A percentile compares a stretch with the other conserved stretches of the same genome.
phyloP scores from a whole-genome alignment of 129 eudicot genomes.

The Helichrysum umbraculigerum region DNA sequence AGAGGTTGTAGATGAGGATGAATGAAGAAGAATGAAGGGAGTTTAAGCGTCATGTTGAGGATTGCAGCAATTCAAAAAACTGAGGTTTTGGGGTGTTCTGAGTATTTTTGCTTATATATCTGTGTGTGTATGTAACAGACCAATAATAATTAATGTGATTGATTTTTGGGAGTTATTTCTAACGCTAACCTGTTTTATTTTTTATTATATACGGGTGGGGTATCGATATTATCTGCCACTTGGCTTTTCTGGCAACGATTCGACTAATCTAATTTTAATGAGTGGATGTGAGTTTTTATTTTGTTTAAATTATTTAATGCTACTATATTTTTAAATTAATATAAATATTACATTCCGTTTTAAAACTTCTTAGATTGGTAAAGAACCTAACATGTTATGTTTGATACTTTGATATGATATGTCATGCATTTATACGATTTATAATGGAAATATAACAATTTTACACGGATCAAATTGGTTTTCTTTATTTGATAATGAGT shows the following conservation, averaged over 20 bases:
- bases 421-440: neutral
- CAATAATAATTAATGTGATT: neutral
- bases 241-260: neutral
- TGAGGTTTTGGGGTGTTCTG: neutral
- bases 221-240: neutral
- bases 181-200: neutral
- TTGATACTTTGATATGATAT: too few relatives aligned
- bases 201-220: neutral
- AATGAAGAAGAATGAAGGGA: constrained; percentile 33
- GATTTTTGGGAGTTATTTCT: neutral
- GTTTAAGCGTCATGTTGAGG: constrained; percentile 27
- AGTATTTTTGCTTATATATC: neutral
- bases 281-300: neutral
- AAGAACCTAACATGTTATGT: neutral
- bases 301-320: neutral
- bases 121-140: neutral
- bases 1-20: constrained; percentile 47
- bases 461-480: neutral
- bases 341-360: neutral
- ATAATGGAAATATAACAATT: neutral
- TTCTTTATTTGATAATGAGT: neutral
- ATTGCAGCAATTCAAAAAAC: neutral
- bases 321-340: too few relatives aligned
- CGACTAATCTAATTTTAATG: neutral
- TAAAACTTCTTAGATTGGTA: neutral